Evolutionary conservation across 805 yeast species (phyloP).

Genomic region (Kregervanrija pseudodelftensis): DNA sequence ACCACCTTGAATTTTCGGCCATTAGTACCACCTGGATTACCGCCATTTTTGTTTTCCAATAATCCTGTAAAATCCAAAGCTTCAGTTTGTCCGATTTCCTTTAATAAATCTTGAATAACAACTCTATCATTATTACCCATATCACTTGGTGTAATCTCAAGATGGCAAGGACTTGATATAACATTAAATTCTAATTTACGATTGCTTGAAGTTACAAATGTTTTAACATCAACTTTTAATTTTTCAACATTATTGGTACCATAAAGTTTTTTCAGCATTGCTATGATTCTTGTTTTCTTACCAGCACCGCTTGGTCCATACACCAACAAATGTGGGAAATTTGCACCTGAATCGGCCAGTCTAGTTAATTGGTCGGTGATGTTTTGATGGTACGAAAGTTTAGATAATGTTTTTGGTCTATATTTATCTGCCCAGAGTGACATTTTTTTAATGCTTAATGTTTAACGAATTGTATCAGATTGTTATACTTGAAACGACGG

Average conservation of each 20-base stretch:
- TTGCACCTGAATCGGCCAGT: constrained; percentile 52
- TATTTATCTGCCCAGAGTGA: constrained; percentile 96
- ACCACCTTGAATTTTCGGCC: constrained; percentile 67
- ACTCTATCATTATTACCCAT: constrained; percentile 94
- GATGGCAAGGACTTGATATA: constrained; percentile 83
- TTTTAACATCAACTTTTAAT: constrained; percentile 83
- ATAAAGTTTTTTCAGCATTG: constrained; percentile 70
- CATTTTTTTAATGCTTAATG: constrained; percentile 37
- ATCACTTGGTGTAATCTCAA: constrained; percentile 95
- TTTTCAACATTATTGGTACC: constrained; percentile 71
- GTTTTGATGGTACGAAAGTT: constrained; percentile 58
- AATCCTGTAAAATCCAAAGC: constrained; percentile 74
- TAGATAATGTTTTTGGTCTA: constrained; percentile 64
- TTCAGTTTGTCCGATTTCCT: constrained; percentile 92
- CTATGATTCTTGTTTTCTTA: constrained; percentile 85
- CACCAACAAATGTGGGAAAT: constrained; percentile 85
- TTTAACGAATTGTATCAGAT: too few relatives aligned
- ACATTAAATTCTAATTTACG: constrained; percentile 86
- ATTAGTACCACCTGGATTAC: constrained; percentile 1
- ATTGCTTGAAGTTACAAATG: constrained; percentile 64
- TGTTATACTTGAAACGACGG: not conserved
- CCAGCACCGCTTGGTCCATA: constrained; percentile 98
- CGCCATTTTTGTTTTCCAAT: constrained; percentile 8
- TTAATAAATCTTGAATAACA: constrained; percentile 87
- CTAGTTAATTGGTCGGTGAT: constrained; percentile 52